phyloP scores from a whole-genome alignment of 2,329 filamentous ascomycete genomes.

The Malbranchea cinnamomea region DNA sequence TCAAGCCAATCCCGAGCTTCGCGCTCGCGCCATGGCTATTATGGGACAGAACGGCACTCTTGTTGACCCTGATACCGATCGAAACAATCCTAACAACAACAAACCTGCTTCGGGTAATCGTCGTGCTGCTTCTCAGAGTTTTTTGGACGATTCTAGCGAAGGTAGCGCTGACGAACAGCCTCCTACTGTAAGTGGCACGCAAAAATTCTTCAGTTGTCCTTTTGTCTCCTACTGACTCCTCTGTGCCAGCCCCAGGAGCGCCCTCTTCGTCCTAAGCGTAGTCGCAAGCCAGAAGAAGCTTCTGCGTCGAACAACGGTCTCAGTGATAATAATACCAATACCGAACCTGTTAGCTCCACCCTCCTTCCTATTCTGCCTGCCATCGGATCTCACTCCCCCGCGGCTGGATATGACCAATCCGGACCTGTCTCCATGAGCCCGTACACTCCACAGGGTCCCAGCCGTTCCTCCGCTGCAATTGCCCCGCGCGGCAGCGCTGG shows the following conservation, averaged over 20 bases:
- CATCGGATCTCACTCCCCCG: constrained; percentile 17
- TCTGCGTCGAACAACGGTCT: constrained; percentile 14
- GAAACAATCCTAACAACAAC: neutral
- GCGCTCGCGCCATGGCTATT: constrained; percentile 21
- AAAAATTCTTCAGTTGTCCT: too few relatives aligned
- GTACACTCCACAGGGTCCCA: constrained; percentile 1
- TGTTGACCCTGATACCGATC: constrained; percentile 6
- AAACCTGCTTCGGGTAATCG: constrained; percentile 4
- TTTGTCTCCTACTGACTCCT: neutral
- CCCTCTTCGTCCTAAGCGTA: constrained; percentile 30
- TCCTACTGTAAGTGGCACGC: constrained; percentile 27
- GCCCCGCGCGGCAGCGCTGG: too few relatives aligned
- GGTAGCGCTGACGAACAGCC: constrained; percentile 30
- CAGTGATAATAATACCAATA: constrained; percentile 12
- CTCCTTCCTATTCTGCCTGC: constrained; percentile 18
- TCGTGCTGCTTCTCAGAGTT: constrained; percentile 12
- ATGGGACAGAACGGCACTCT: constrained; percentile 15
- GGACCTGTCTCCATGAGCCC: constrained; percentile 4
- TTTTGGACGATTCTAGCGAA: constrained; percentile 28
- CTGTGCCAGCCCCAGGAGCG: constrained; percentile 29
- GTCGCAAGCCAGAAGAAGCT: constrained; percentile 22
- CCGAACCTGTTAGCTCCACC: constrained; percentile 10
- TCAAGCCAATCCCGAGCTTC: constrained; percentile 20
- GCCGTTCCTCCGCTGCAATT: constrained; percentile 1
- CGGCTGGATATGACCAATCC: constrained; percentile 12